Evolutionary conservation across 257 asterid species (phyloP).

Genomic region (Prunella vulgaris): DNA sequence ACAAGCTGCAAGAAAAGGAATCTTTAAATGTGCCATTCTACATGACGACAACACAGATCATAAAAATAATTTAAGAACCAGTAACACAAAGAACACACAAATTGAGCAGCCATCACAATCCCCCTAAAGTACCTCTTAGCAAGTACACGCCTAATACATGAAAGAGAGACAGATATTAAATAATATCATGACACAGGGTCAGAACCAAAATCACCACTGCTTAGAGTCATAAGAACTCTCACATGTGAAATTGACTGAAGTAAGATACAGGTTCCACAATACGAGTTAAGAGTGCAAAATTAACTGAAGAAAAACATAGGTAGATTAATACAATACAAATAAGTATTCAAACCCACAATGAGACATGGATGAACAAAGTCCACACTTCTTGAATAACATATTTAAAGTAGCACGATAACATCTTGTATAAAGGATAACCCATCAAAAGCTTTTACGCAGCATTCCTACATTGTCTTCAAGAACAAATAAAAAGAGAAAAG

Average conservation of each 20-base stretch:
- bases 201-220: background rate
- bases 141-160: background rate
- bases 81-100: background rate
- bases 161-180: background rate
- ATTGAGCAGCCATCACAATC: background rate
- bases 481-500: background rate
- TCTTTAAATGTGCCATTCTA: background rate
- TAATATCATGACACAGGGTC: background rate
- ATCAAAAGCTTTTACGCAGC: background rate
- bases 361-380: background rate
- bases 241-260: background rate
- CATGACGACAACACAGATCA: background rate
- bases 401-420: background rate
- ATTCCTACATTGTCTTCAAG: background rate
- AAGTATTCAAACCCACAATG: background rate
- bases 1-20: slow-evolving; percentile 66
- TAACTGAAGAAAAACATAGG: background rate
- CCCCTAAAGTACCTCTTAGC: background rate
- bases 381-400: background rate
- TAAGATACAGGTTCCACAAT: background rate
- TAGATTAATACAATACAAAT: background rate
- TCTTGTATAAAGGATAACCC: background rate
- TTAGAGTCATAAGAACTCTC: background rate
- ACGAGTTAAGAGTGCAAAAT: background rate
- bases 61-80: background rate